Evolutionary conservation across 2,329 filamentous ascomycete species (phyloP).

Genomic region (Scedosporium minutisporum): DNA sequence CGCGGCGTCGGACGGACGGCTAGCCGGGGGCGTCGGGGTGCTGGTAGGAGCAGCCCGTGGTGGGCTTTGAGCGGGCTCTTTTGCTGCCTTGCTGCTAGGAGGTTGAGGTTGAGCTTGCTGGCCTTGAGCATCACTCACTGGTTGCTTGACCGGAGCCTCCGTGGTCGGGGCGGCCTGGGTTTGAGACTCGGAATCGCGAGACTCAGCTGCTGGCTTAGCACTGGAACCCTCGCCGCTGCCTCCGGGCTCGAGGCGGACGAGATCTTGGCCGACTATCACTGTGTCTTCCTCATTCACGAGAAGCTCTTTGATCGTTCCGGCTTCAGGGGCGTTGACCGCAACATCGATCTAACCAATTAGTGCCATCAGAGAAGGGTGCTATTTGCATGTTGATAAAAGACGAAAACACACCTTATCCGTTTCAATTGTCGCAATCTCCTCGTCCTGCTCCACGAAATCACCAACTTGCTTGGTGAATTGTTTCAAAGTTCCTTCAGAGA

Average conservation of each 20-base stretch:
- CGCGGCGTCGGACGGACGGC: not conserved
- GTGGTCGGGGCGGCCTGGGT: constrained; percentile 25
- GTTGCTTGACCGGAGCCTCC: constrained; percentile 46
- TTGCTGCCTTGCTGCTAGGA: constrained; percentile 7
- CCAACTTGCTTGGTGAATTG: constrained; percentile 89
- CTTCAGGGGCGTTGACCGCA: constrained; percentile 84
- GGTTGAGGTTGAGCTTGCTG: constrained; percentile 17
- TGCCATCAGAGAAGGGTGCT: too few species aligned
- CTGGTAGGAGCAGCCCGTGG: constrained; percentile 22
- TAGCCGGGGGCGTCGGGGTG: constrained; percentile 24
- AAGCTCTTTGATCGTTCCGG: constrained; percentile 85
- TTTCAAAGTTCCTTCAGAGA: constrained; percentile 93
- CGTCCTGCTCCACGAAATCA: constrained; percentile 88
- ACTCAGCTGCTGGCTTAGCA: constrained; percentile 24
- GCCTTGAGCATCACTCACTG: constrained; percentile 28
- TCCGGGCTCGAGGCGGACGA: constrained; percentile 77
- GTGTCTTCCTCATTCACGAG: constrained; percentile 91
- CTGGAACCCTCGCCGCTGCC: constrained; percentile 44
- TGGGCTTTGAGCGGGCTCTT: constrained; percentile 28
- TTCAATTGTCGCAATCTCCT: constrained; percentile 97
- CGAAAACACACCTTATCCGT: constrained; percentile 73
- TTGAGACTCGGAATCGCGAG: constrained; percentile 18
- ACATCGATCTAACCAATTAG: constrained; percentile 68
- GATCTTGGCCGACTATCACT: constrained; percentile 85
- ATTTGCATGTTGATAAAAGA: too few species aligned